Base-by-base conservation (phyloP, 805 yeast species). In the Torulaspora indica region DNA sequence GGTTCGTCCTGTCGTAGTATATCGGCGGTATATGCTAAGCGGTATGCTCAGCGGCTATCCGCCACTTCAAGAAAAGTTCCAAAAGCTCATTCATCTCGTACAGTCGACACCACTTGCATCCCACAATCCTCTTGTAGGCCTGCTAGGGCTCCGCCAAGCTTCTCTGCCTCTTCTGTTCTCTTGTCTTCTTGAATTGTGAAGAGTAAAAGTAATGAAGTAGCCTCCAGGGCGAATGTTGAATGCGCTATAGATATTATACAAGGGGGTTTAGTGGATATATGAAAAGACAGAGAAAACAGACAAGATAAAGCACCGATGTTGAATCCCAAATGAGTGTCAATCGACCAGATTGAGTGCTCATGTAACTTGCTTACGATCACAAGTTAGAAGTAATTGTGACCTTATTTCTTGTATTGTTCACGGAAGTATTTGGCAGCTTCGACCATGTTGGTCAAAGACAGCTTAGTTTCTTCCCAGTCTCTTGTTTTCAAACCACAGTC, bases 401-500 rank as follows among this genome's bases (percentile, higher is more conserved):
- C 48, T 44, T 55, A 45, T 44, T 59, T 59, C 51, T 63, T 52
- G 62, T 70, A 74, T 63, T 75, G 72, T 63, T 72, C 79, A 71
- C 95, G 86, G 95, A 78, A 91, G 75, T 79, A 80, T 81, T 93
- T 91, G 67, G 98, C 98, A 68, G 98, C 98, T 60, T 85, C 93
- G 70, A 93, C 98, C 98, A 93, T 93, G 77, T 93, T 86, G 72
- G 95, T 86, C 74, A 93, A 83, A 66, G 95, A 88, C 68, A 82
- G 89, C 70, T 76, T 88, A 64, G 91, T 87, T 81, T 93, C 98
- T 63, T 85, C 88, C 98, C 98, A 93, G 63, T 95, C 96, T 84
- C 98, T 90, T 72, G 98, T 93, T 86, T 93, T 93, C 74, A 93
- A 82, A 82, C 98, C 98, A 82, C 98, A 93, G 79, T 93, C 98